Conservation (phyloP, 2,329 filamentous ascomycete species). For the Aureobasidium mangrovei region DNA sequence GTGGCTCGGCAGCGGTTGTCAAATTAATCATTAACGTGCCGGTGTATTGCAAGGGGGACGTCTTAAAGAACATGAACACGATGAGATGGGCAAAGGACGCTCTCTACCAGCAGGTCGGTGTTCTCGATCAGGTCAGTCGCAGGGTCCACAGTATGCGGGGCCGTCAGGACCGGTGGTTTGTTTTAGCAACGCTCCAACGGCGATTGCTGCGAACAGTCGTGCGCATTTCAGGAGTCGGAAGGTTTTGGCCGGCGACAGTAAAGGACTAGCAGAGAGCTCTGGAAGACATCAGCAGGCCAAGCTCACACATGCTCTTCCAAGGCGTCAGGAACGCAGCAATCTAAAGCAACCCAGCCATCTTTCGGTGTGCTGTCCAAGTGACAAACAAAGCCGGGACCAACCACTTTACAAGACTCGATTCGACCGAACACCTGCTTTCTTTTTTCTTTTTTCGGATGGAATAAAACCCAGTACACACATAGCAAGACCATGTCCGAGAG, state of each 20-base stretch:
- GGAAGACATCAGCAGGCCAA: background rate
- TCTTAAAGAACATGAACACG: background rate
- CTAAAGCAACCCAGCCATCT: slow-evolving; percentile 5
- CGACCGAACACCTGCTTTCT: background rate
- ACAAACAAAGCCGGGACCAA: slow-evolving; percentile 13
- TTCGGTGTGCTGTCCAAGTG: background rate
- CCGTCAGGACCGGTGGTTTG: too few species aligned
- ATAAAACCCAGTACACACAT: background rate
- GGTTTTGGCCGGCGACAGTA: background rate
- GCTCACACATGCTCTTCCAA: background rate
- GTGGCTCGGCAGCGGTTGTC: background rate
- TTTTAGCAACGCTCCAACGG: slow-evolving; percentile 5
- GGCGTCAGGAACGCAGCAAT: slow-evolving; percentile 8
- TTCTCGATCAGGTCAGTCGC: background rate
- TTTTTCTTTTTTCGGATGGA: background rate
- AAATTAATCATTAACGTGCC: background rate
- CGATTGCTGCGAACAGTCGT: slow-evolving; percentile 10
- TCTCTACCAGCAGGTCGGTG: background rate
- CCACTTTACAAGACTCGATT: background rate
- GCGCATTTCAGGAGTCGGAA: slow-evolving; percentile 10
- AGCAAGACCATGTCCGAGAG: slow-evolving; percentile 3
- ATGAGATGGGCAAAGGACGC: background rate
- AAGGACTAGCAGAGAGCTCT: background rate
- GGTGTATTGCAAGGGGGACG: background rate
- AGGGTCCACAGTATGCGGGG: slow-evolving; percentile 7